A percentile compares a stretch with the other conserved stretches of the same genome.
Evolutionary conservation across 192 early-diverging fungal genomes (phyloP).

Genomic region (Glomus cerebriforme): DNA sequence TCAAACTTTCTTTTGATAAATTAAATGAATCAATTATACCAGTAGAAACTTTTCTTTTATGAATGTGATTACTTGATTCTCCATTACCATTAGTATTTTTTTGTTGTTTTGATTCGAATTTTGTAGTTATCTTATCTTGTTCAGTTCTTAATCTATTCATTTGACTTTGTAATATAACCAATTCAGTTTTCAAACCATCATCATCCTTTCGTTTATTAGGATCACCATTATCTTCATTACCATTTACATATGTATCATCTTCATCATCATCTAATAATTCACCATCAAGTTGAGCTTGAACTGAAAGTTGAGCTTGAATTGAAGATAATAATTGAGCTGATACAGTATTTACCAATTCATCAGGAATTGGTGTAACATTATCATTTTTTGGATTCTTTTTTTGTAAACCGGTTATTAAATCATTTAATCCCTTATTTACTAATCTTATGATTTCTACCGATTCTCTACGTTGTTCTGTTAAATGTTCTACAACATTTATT

Average conservation of each 20-base stretch:
- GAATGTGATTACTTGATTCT: not conserved
- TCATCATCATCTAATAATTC: not conserved
- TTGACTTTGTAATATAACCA: conserved; percentile 13
- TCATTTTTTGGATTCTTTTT: not conserved
- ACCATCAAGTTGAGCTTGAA: not conserved
- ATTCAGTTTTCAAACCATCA: conserved; percentile 10
- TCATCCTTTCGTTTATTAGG: not conserved
- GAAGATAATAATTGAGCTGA: not conserved
- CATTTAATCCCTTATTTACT: not conserved
- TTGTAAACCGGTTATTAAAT: not conserved
- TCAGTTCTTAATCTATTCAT: conserved; percentile 9
- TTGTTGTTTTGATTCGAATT: not conserved
- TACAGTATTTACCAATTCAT: not conserved
- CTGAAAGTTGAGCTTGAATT: not conserved
- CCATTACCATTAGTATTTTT: not conserved
- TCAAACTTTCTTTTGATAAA: not conserved
- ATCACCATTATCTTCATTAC: not conserved
- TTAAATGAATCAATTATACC: not conserved
- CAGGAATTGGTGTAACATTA: not conserved
- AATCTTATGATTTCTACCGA: not conserved
- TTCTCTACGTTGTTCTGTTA: conserved; percentile 10
- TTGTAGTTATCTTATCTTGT: not conserved
- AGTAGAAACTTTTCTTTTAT: not conserved
- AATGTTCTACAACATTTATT: not conserved
- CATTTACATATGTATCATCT: not conserved